Conservation (phyloP, 164 flowering plant species). For the Tinospora cordifolia region DNA sequence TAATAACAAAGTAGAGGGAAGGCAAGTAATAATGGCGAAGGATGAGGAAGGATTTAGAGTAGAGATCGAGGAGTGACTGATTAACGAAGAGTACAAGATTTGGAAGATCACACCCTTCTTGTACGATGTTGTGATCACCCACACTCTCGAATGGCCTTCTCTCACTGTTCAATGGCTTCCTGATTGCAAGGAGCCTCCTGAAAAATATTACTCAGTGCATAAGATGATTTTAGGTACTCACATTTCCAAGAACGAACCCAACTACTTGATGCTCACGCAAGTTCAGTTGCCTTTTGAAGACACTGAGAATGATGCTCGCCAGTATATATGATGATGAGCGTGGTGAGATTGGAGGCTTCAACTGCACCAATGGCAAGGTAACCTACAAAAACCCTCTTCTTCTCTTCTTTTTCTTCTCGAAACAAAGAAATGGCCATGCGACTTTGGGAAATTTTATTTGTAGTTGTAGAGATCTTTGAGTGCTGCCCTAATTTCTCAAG, state of each 20-base stretch:
- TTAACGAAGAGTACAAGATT: conserved; percentile 96
- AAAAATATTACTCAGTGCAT: conserved; percentile 87
- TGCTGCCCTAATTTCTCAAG: too few relatives aligned
- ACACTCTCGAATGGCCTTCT: conserved; percentile 97
- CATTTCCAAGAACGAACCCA: conserved; percentile 93
- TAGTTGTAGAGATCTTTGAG: too few relatives aligned
- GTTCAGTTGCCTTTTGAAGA: conserved; percentile 90
- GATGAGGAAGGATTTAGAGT: conserved; percentile 84
- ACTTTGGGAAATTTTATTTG: too few relatives aligned
- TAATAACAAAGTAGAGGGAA: not conserved
- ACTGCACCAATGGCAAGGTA: conserved; percentile 84
- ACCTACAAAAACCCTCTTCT: too few relatives aligned
- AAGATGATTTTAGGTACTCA: conserved; percentile 92
- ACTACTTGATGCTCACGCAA: conserved; percentile 88
- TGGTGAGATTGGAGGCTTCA: conserved; percentile 78
- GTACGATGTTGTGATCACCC: conserved; percentile 91
- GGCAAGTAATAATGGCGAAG: conserved; percentile 42
- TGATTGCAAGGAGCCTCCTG: conserved; percentile 79
- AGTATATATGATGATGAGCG: conserved; percentile 79
- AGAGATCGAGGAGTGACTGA: conserved; percentile 78
- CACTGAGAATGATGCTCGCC: conserved; percentile 80
- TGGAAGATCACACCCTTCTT: conserved; percentile 97
- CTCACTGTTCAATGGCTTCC: conserved; percentile 97
- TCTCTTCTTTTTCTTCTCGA: not conserved
- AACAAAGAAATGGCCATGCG: too few relatives aligned